phyloP scores from a whole-genome alignment of 208 protist species.

The Wallacemonas rigidus region DNA sequence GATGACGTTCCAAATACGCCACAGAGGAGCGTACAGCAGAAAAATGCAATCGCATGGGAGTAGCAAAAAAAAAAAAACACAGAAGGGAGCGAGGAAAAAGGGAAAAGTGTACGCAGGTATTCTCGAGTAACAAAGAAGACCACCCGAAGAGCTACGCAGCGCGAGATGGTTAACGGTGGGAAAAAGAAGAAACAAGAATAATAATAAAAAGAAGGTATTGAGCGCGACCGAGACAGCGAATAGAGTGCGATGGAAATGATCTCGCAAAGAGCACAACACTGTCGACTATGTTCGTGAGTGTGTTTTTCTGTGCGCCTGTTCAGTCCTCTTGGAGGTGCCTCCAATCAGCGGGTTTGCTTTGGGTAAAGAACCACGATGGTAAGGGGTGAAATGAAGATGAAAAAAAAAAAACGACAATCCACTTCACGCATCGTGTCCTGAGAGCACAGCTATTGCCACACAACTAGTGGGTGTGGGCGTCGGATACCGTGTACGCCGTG shows the following conservation, averaged over 20 bases:
- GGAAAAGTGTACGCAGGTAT: not conserved
- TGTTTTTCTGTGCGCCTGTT: too few relatives aligned
- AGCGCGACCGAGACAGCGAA: too few relatives aligned
- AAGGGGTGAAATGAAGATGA: conserved; percentile 1
- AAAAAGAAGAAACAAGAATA: not conserved
- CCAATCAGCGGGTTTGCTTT: too few relatives aligned
- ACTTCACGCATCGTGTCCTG: too few relatives aligned
- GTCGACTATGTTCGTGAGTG: too few relatives aligned
- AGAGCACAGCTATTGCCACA: not conserved
- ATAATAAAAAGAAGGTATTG: not conserved
- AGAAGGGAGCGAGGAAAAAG: not conserved
- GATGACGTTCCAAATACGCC: too few relatives aligned
- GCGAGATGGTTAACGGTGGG: not conserved
- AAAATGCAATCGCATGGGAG: not conserved
- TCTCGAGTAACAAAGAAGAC: too few relatives aligned
- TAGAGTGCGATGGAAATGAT: too few relatives aligned
- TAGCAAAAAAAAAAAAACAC: conserved; percentile 10
- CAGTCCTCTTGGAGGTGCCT: too few relatives aligned
- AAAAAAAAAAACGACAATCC: conserved; percentile 24
- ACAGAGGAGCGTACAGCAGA: not conserved
- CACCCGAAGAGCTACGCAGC: too few relatives aligned
- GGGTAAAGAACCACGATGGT: not conserved
- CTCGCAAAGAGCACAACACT: too few relatives aligned
- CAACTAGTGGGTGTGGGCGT: conserved; percentile 4
- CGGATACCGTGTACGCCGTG: not conserved